A percentile compares a stretch with the other conserved stretches of the same genome.
phyloP scores from a whole-genome alignment of 1,284 basidiomycete genomes.

The Apiotrichum gamsii region DNA sequence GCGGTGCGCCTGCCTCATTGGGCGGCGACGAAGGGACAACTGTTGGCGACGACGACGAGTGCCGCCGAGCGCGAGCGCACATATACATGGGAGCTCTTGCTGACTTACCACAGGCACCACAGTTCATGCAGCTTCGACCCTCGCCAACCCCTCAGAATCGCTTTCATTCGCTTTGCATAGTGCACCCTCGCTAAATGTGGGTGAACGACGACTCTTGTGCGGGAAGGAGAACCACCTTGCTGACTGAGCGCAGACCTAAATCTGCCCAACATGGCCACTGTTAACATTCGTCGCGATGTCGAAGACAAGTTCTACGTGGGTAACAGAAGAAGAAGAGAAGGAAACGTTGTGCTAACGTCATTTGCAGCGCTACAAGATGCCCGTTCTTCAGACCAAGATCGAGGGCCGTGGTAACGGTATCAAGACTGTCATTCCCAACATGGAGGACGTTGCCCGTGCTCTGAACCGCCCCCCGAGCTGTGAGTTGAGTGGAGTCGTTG shows the following conservation, averaged over 20 bases:
- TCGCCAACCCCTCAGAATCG: constrained; percentile 2
- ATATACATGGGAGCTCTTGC: no score
- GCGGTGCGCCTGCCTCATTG: no score
- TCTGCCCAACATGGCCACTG: constrained; percentile 67
- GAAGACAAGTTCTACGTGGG: constrained; percentile 60
- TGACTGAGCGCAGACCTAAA: constrained; percentile 13
- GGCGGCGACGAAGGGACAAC: no score
- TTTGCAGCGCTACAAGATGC: constrained; percentile 62
- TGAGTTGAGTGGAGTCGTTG: constrained; percentile 28
- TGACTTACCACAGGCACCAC: constrained; percentile 6
- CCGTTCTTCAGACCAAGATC: constrained; percentile 88
- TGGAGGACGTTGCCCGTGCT: constrained; percentile 95
- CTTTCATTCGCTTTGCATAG: constrained; percentile 6
- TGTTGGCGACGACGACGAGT: background rate
- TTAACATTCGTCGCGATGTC: constrained; percentile 98
- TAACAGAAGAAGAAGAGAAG: background rate
- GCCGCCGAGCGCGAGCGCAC: no score
- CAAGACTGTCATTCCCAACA: constrained; percentile 97
- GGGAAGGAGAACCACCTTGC: no score
- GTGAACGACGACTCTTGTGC: no score
- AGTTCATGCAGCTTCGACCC: constrained; percentile 24
- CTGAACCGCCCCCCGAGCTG: constrained; percentile 85
- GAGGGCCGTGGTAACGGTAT: constrained; percentile 99
- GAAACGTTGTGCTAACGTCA: background rate
- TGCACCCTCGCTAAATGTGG: constrained; percentile 18